Base-by-base conservation (phyloP, 1,139 yeast genomes). In the Magnusiomyces sp. region DNA sequence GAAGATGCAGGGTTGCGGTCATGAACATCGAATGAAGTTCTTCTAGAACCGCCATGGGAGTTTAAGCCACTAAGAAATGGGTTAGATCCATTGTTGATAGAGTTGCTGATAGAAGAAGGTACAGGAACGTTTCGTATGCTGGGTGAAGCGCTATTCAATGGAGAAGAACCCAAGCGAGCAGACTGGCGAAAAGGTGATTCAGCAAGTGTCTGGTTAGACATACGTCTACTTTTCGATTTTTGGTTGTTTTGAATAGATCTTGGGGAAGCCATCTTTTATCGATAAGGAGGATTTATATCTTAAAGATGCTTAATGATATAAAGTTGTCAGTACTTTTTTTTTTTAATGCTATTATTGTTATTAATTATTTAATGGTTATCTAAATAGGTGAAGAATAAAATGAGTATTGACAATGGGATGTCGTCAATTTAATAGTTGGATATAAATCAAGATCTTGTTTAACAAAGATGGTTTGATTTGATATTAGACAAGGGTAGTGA, bases 181-280 rank as follows among this genome's bases (percentile, higher is more conserved):
- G 64, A 64, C 38, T 59, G 59, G 6, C 57, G 57, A 45, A 60
- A 62, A 5, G 64, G 62, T 19, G 64, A 62, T 34, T 51, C 54
- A 1, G 50, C 50, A 13, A 51, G 40, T 20, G 44, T 48, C 34
- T 51, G 51, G 27, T 51, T 51, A 2, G 54, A 51, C 44, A 44
- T 19, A 34, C 54, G 50, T 31, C 54, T 40, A 17, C 37, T 39
- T 16, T 43, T 45, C n/a, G 48, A 23, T 2, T 17, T 2, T 9
- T 39, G 17, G 7, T 43, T 39, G 9, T 40, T 39, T 17, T 44
- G 40, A 16, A 51, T 51, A 40, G 42, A 45, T 38, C 53, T 46
- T 9, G 51, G 51, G 43, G 51, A 46, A 6, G 53, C 50, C 53
- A 51, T 50, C 16, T 27, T 40, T 7, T 32, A 9, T 9, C 13